Percentiles rank a stretch among this genome's conserved stretches.
These are phyloP conservation scores for Coprinopsis strossmayeri DNA, from an alignment of 768 basidiomycete genomes.

Conservation along the genomic window DNA sequence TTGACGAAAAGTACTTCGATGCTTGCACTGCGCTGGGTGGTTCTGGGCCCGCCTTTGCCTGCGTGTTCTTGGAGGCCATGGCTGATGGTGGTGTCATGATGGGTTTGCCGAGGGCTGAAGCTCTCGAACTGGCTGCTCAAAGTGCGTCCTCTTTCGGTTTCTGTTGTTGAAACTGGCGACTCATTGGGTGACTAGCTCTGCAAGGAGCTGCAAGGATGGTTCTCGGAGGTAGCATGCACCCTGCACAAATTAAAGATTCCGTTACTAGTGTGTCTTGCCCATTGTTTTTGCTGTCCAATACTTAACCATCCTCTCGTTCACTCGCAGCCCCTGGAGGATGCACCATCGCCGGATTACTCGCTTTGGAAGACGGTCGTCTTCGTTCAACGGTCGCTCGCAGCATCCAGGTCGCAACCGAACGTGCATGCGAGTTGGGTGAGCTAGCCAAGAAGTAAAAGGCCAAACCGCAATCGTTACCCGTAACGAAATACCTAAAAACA, in stretches of 20 bases:
- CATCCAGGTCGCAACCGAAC: slow-evolving; percentile 90
- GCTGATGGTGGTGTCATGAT: slow-evolving; percentile 99
- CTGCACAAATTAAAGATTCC: slow-evolving; percentile 94
- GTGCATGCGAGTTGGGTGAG: slow-evolving; percentile 81
- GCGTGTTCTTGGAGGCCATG: slow-evolving; percentile 97
- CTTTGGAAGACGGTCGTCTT: slow-evolving; percentile 90
- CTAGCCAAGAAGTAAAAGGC: slow-evolving; percentile 41
- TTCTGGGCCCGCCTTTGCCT: slow-evolving; percentile 95
- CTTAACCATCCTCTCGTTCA: not conserved
- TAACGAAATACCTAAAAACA: too few species aligned
- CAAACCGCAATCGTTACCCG: too few species aligned
- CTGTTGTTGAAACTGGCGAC: not conserved
- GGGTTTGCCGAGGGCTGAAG: slow-evolving; percentile 92
- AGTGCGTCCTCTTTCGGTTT: slow-evolving; percentile 43
- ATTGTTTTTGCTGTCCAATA: not conserved
- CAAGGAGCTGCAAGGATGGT: slow-evolving; percentile 98
- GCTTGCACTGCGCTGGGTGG: slow-evolving; percentile 96
- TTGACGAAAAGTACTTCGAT: slow-evolving; percentile 98
- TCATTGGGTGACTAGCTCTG: slow-evolving; percentile 49
- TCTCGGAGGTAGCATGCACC: slow-evolving; percentile 81
- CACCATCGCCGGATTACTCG: slow-evolving; percentile 94
- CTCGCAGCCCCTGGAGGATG: slow-evolving; percentile 91
- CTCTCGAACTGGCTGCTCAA: slow-evolving; percentile 92
- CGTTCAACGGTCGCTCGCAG: slow-evolving; percentile 92
- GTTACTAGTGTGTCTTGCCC: slow-evolving; percentile 76